phyloP scores from a whole-genome alignment of 139 green algal genomes.

The Chlorella sp. region DNA sequence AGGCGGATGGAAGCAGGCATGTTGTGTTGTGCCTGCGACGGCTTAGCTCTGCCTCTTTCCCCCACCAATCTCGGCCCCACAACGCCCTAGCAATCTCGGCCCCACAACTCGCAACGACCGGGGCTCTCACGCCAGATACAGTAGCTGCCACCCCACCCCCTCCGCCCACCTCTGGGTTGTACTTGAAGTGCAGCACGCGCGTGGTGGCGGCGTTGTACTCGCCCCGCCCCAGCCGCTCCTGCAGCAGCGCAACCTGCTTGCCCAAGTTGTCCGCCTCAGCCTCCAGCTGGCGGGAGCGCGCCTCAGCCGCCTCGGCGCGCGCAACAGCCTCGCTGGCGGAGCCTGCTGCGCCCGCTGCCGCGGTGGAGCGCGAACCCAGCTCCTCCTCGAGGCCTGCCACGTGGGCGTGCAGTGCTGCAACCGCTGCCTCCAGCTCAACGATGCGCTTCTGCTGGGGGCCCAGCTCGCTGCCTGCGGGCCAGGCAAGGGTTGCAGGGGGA shows the following conservation, averaged over 20 bases:
- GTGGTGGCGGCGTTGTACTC: slow-evolving; percentile 67
- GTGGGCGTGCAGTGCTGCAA: slow-evolving; percentile 35
- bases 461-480: slow-evolving; percentile 7
- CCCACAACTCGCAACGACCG: too few species aligned
- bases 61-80: too few species aligned
- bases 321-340: slow-evolving; percentile 7
- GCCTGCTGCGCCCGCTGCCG: neutral
- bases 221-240: slow-evolving; percentile 71
- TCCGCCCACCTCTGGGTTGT: slow-evolving; percentile 82
- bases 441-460: slow-evolving; percentile 39
- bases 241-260: slow-evolving; percentile 27
- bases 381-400: slow-evolving; percentile 26
- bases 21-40: too few species aligned
- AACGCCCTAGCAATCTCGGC: too few species aligned
- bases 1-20: too few species aligned
- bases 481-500: neutral
- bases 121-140: too few species aligned
- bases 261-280: slow-evolving; percentile 38
- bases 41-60: too few species aligned
- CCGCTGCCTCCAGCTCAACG: slow-evolving; percentile 43
- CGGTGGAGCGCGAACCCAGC: neutral
- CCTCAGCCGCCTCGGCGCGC: slow-evolving; percentile 32
- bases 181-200: slow-evolving; percentile 78
- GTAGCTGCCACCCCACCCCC: too few species aligned
- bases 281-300: slow-evolving; percentile 20